Base-by-base conservation (phyloP, 164 flowering plant genomes). In the Taxillus chinensis region DNA sequence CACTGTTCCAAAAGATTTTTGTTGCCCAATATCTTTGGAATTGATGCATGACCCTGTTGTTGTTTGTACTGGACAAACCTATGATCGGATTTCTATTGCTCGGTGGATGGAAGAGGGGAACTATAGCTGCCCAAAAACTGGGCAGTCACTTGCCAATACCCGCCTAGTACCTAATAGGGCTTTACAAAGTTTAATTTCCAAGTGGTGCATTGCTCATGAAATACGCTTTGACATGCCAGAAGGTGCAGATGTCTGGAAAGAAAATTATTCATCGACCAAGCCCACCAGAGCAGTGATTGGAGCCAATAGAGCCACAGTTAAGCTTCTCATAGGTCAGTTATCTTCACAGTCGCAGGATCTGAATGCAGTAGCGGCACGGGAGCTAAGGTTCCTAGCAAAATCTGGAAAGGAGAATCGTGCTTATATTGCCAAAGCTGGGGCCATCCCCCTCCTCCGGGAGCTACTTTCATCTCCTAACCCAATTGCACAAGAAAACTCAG, bases 71-170 rank as follows among this genome's bases (percentile, higher is more conserved):
- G 56, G 56, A 14, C 56, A 53, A 17, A 53, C 56, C 27, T 39
- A 50, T 51, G 55, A 62, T 62, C 55, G 64, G 38, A 12, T 11
- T 62, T 62, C 57, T 12, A 62, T 62, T 6, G 13, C 17, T 15
- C 39, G 27, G 57, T 62, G 64, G 64, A 51, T 62, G 45, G 55
- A 62, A 39, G 64, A 62, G 40, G 64, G 57, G 13, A 46, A 62
- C 39, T 46, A 38, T 51, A 62, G 42, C 17, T 62, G 64, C 64
- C 64, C 57, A 11, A 48, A 62, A 49, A 62, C 64, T 10, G 64
- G 57, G 45, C 64, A 62, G 55, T 2, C 15, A 3, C 45, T 62
- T 12, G 41, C 43, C 41, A 37, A 62, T 40, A 48, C 43, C 9
- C 39, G 42, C 5, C 46, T 62, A 11, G 57, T 62, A 2, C 43